A percentile compares a stretch with the other conserved stretches of the same genome.
Conservation (phyloP, 2,329 filamentous ascomycete species). For the Chaetomium globosum region DNA sequence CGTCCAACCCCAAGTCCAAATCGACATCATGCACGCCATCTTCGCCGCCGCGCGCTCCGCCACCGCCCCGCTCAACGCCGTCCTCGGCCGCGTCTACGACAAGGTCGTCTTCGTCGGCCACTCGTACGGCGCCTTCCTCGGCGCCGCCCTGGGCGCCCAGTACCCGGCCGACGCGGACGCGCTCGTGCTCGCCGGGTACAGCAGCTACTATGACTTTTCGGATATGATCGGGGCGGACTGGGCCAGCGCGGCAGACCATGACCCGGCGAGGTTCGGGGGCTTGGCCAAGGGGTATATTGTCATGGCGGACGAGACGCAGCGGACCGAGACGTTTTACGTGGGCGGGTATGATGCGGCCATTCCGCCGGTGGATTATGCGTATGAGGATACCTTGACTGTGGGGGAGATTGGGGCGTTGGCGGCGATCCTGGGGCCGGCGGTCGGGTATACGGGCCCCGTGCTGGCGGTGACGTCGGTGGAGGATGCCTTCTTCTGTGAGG, state of each 20-base stretch:
- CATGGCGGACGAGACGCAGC: conserved; percentile 7
- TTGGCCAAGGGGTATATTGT: conserved; percentile 26
- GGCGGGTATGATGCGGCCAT: conserved; percentile 17
- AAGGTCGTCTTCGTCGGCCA: conserved; percentile 29
- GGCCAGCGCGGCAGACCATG: not conserved
- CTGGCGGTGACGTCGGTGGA: conserved; percentile 24
- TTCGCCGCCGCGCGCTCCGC: conserved; percentile 16
- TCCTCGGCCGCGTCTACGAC: conserved; percentile 8
- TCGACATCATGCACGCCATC: conserved; percentile 29
- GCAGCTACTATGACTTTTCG: conserved; percentile 20
- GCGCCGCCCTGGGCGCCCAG: conserved; percentile 15
- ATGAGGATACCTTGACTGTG: conserved; percentile 23
- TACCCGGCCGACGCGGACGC: conserved; percentile 25
- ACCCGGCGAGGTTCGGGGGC: conserved; percentile 13
- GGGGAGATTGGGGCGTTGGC: conserved; percentile 26
- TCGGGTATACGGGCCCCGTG: conserved; percentile 18
- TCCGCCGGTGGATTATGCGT: conserved; percentile 23
- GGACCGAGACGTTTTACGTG: conserved; percentile 9
- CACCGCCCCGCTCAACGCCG: not conserved
- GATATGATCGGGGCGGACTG: conserved; percentile 16
- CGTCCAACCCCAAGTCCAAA: conserved; percentile 25
- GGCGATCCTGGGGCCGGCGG: conserved; percentile 13
- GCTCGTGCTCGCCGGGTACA: conserved; percentile 28
- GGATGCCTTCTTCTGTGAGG: conserved; percentile 28
- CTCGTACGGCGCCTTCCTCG: conserved; percentile 29